Base-by-base conservation (phyloP, 2,329 filamentous ascomycete genomes). In the Lizonia empirigonia region DNA sequence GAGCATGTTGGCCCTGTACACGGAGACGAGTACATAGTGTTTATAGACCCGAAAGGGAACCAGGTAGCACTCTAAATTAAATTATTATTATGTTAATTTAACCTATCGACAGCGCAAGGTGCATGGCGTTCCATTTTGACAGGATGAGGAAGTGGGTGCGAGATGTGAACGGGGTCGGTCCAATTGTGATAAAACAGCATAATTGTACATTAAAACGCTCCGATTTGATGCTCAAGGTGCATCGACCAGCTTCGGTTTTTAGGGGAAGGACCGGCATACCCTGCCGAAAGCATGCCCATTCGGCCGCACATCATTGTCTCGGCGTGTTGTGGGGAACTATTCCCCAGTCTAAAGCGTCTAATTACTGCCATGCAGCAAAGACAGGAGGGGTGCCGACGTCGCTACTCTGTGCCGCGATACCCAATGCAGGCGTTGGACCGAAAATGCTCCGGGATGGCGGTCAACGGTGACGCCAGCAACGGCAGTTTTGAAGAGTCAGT, bases 341-440 rank as follows among this genome's bases (percentile, higher is more conserved):
- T 13, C 2, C 20, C 27, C 34, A 10, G 15, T 10, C 13, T 33
- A 22, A 16, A 16, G 18, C 16, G 29, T 18, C 23, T 20, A n/a
- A n/a, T n/a, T n/a, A 32, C 3, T 23, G 34, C 44, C 1, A 7
- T 16, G 4, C 19, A 24, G 22, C 16, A 39, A 26, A 15, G 12
- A 16, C 13, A 8, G 36, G 15, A 24, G n/a, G 8, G 10, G 18
- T 13, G 16, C 19, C 3, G 30, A 16, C n/a, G 16, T 19, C 12
- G 13, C 7, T 15, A 32, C 22, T 34, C n/a, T 39, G 7, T 29
- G 15, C 34, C 35, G 16, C 22, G 37, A 38, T 47, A 26, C 49
- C 49, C 49, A 39, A 52, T 37, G 8, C 12, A 36, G 37, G 34
- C 27, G 29, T 47, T 45, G 24, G 19, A 27, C 48, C 41, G 48